phyloP scores from a whole-genome alignment of 2,329 filamentous ascomycete genomes.

The Fusarium proliferatum region DNA sequence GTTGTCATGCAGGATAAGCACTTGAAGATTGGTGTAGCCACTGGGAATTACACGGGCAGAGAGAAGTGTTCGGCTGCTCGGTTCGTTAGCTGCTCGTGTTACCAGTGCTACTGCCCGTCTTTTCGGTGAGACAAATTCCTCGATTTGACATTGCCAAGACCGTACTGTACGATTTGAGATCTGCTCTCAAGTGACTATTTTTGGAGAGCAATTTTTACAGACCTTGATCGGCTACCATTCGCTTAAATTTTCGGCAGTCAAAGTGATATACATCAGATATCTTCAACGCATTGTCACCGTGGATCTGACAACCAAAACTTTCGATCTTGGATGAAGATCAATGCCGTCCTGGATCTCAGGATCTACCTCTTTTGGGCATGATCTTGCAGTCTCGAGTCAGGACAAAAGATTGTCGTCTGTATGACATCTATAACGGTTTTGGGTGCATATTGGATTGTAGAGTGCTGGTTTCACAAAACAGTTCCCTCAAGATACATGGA shows the following conservation, averaged over 20 bases:
- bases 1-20: neutral
- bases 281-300: neutral
- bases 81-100: neutral
- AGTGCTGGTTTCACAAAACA: neutral
- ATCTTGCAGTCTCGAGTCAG: neutral
- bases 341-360: neutral
- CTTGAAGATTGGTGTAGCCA: neutral
- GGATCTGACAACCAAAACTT: neutral
- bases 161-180: neutral
- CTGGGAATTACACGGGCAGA: constrained; percentile 2
- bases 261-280: neutral
- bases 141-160: neutral
- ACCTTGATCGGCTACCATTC: neutral
- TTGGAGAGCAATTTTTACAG: neutral
- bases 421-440: neutral
- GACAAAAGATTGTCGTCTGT: neutral
- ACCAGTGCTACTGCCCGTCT: neutral
- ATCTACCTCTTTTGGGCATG: neutral
- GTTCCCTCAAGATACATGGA: neutral
- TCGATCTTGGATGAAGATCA: neutral
- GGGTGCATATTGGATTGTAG: neutral
- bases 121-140: neutral
- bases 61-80: neutral
- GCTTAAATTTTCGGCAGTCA: neutral
- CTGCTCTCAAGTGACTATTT: neutral